phyloP scores from a whole-genome alignment of 1,139 yeast genomes.

The Taphrina betulina region DNA sequence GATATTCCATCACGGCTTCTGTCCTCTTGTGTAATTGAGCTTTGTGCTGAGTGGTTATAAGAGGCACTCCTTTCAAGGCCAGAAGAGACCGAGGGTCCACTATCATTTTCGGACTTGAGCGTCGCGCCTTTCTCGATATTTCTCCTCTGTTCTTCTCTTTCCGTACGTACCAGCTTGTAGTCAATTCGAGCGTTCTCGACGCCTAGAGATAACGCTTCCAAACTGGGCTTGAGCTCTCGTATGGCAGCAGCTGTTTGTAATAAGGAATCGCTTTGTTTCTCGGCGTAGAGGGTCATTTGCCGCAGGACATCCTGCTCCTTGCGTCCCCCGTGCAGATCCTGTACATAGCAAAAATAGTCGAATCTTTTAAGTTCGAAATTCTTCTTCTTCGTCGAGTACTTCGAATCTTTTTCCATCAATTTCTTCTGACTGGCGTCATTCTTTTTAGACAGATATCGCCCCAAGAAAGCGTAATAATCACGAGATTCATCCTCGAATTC shows the following conservation, averaged over 20 bases:
- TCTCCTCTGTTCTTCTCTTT: conserved; percentile 46
- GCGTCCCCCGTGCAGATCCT: conserved; percentile 57
- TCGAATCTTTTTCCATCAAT: conserved; percentile 54
- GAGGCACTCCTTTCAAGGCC: neutral
- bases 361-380: conserved; percentile 67
- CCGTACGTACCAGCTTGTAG: conserved; percentile 48
- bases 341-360: conserved; percentile 66
- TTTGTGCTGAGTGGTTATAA: neutral
- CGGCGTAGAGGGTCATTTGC: conserved; percentile 47
- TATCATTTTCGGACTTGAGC: conserved; percentile 32
- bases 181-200: conserved; percentile 41
- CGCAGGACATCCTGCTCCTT: conserved; percentile 48
- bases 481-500: conserved; percentile 70
- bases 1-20: neutral
- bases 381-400: conserved; percentile 59
- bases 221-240: conserved; percentile 41
- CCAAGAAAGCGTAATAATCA: conserved; percentile 72
- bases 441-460: conserved; percentile 65
- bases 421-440: conserved; percentile 49
- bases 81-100: neutral
- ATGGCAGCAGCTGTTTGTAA: conserved; percentile 40
- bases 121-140: conserved; percentile 39
- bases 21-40: conserved; percentile 8
- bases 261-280: conserved; percentile 43
- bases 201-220: conserved; percentile 39